These are phyloP conservation scores for Rhodotorula diobovata DNA, from an alignment of 768 basidiomycete genomes.

Conservation along the genomic window DNA sequence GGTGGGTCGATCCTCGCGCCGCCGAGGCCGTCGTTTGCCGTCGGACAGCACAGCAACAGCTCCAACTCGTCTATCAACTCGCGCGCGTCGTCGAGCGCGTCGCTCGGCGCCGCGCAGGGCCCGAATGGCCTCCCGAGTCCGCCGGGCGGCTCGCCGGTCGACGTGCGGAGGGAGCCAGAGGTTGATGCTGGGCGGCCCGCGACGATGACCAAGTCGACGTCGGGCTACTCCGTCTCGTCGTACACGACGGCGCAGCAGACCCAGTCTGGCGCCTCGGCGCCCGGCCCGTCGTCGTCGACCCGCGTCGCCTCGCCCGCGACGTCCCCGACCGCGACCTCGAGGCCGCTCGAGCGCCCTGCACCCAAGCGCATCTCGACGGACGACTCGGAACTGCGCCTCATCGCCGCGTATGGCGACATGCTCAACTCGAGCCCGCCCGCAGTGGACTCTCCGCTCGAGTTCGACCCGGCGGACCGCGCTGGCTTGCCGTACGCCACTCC, in stretches of 20 bases:
- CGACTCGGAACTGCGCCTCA: constrained; percentile 31
- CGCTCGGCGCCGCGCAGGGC: neutral
- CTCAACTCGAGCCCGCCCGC: constrained; percentile 14
- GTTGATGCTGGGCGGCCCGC: too few species aligned
- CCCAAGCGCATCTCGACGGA: constrained; percentile 22
- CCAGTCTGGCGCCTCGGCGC: neutral
- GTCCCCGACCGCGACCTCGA: neutral
- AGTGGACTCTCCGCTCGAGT: constrained; percentile 3
- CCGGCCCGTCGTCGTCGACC: neutral
- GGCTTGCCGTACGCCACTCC: neutral
- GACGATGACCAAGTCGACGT: neutral
- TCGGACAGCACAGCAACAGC: constrained; percentile 14
- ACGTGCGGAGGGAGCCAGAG: too few species aligned
- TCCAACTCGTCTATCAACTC: constrained; percentile 21
- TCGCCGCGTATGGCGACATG: constrained; percentile 34
- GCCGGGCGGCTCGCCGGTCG: neutral
- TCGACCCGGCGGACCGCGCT: neutral
- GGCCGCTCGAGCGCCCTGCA: neutral
- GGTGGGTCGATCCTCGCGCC: neutral
- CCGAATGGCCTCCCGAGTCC: neutral
- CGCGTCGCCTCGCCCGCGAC: neutral
- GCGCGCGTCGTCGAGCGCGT: constrained; percentile 16
- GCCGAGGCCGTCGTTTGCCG: constrained; percentile 28
- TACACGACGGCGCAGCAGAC: constrained; percentile 9
- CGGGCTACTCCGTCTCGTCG: constrained; percentile 14